Evolutionary conservation across 129 eudicot species (phyloP).

Genomic region (Heracleum sosnowskyi): DNA sequence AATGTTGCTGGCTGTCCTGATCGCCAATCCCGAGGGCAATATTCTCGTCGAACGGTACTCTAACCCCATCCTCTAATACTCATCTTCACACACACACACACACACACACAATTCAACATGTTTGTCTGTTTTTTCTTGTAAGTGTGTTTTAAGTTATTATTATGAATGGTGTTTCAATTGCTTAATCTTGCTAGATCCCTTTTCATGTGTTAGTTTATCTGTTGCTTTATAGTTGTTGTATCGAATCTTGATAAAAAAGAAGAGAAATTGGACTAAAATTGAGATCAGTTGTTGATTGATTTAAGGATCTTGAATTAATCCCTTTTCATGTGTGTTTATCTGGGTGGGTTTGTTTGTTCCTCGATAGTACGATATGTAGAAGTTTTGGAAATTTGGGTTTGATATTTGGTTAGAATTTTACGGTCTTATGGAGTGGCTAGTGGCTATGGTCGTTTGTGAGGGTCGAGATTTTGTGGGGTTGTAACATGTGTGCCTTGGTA

Average conservation of each 20-base stretch:
- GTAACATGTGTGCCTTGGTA: neutral
- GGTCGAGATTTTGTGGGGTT: neutral
- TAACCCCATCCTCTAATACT: neutral
- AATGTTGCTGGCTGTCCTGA: constrained; percentile 81
- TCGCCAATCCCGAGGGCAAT: constrained; percentile 95
- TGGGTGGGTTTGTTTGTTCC: neutral
- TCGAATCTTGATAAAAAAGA: neutral
- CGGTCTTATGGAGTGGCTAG: neutral
- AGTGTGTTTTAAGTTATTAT: neutral
- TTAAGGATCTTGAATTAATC: constrained; percentile 1
- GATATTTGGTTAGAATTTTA: neutral
- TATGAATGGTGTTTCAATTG: neutral
- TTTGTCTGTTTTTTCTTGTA: too few relatives aligned
- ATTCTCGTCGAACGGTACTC: constrained; percentile 96
- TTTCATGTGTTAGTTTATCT: neutral
- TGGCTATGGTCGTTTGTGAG: too few relatives aligned
- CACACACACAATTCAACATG: neutral
- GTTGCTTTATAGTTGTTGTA: neutral
- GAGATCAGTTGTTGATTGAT: too few relatives aligned
- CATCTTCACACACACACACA: too few relatives aligned
- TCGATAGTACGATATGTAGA: neutral
- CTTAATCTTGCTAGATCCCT: neutral
- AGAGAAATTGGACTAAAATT: neutral
- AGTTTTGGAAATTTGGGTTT: neutral
- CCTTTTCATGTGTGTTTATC: too few relatives aligned